Conservation (phyloP, 768 basidiomycete genomes). For the Pleurotus djamor region DNA sequence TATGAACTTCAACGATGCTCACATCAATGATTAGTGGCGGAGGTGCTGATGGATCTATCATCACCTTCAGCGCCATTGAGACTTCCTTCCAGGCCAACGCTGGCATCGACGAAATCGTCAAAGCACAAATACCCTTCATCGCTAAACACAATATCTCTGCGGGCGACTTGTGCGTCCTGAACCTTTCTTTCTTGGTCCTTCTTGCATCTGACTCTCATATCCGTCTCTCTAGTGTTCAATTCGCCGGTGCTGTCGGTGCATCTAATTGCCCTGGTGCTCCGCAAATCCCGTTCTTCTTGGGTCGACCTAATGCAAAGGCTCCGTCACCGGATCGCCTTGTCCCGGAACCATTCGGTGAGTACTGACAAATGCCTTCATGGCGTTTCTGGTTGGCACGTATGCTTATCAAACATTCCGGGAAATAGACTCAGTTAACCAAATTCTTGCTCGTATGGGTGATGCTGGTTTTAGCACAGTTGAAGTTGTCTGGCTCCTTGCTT, state of each 20-base stretch:
- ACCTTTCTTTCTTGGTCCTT: background rate
- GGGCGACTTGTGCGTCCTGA: conserved; percentile 42
- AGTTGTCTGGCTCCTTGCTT: conserved; percentile 33
- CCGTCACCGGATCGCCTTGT: conserved; percentile 26
- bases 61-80: conserved; percentile 41
- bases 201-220: background rate
- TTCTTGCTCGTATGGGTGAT: conserved; percentile 23
- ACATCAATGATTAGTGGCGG: conserved; percentile 26
- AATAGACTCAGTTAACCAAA: background rate
- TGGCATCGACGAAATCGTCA: conserved; percentile 41
- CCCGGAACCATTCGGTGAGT: conserved; percentile 22
- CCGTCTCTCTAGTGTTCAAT: conserved; percentile 31
- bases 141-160: conserved; percentile 30
- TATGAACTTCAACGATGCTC: background rate
- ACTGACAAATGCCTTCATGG: no score
- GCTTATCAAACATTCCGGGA: no score
- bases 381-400: no score
- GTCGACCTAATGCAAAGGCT: conserved; percentile 29
- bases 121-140: conserved; percentile 29
- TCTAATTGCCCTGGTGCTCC: conserved; percentile 44
- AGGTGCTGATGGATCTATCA: conserved; percentile 49
- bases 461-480: conserved; percentile 32
- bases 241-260: conserved; percentile 41
- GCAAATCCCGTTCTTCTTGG: conserved; percentile 34
- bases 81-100: conserved; percentile 37